Evolutionary conservation across 2,329 filamentous ascomycete genomes (phyloP).

Genomic region (Talaromyces sp.): DNA sequence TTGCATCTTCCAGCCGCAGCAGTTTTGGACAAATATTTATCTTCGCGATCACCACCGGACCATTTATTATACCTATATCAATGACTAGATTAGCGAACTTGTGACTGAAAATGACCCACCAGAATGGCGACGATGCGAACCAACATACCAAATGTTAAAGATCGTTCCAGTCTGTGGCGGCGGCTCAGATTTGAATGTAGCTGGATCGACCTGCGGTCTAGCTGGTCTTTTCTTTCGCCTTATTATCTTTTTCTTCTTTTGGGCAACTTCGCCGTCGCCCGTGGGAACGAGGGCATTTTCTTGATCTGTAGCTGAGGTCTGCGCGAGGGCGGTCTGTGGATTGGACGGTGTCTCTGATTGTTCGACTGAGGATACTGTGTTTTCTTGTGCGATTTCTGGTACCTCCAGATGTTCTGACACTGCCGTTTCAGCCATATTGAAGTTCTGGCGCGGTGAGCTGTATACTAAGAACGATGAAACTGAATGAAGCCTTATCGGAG

Average conservation of each 20-base stretch:
- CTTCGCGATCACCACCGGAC: conserved; percentile 75
- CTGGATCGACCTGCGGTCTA: conserved; percentile 82
- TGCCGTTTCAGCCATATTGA: conserved; percentile 27
- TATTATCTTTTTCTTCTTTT: conserved; percentile 81
- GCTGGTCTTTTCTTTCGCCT: conserved; percentile 86
- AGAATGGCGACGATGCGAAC: background rate
- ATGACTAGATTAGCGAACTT: background rate
- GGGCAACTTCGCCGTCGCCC: conserved; percentile 25
- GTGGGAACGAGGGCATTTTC: conserved; percentile 23
- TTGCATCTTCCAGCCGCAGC: conserved; percentile 83
- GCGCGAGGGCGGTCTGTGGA: conserved; percentile 16
- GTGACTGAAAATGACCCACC: background rate
- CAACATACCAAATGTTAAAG: conserved; percentile 89
- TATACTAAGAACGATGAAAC: background rate
- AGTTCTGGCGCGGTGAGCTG: background rate
- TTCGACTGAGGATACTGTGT: conserved; percentile 42
- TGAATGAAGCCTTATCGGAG: conserved; percentile 8
- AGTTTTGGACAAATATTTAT: conserved; percentile 79
- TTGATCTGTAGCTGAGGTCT: conserved; percentile 5
- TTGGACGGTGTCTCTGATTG: background rate
- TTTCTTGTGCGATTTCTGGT: conserved; percentile 16
- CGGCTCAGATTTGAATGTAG: conserved; percentile 73
- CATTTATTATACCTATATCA: conserved; percentile 14
- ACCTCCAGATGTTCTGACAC: conserved; percentile 39
- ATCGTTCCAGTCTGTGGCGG: conserved; percentile 90